A percentile compares a stretch with the other conserved stretches of the same genome.
Conservation (phyloP, 2,329 filamentous ascomycete genomes). For the Geosmithia putterillii region DNA sequence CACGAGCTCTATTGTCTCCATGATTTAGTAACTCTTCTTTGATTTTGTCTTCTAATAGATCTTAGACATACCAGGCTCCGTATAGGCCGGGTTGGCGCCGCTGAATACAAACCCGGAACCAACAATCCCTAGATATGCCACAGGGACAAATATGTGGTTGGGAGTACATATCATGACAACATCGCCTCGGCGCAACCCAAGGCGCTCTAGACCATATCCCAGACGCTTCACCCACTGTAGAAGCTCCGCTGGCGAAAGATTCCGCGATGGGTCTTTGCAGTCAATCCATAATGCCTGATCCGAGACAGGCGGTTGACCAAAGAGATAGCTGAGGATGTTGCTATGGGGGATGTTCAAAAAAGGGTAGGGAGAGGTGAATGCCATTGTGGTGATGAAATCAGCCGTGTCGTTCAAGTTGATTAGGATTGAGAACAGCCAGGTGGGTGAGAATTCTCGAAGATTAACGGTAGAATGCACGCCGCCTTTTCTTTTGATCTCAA, state of each 20-base stretch:
- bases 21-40: neutral
- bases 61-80: slow-evolving; percentile 29
- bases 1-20: slow-evolving; percentile 26
- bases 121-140: slow-evolving; percentile 39
- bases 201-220: slow-evolving; percentile 30
- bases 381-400: slow-evolving; percentile 15
- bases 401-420: neutral
- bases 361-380: slow-evolving; percentile 28
- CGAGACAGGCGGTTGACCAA: slow-evolving; percentile 16
- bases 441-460: too few species aligned
- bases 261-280: slow-evolving; percentile 26
- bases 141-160: slow-evolving; percentile 43
- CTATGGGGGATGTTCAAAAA: slow-evolving; percentile 28
- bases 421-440: neutral
- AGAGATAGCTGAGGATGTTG: slow-evolving; percentile 26
- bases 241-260: slow-evolving; percentile 32
- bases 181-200: slow-evolving; percentile 33
- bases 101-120: slow-evolving; percentile 41
- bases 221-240: slow-evolving; percentile 38
- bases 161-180: slow-evolving; percentile 40
- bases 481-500: neutral
- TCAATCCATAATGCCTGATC: slow-evolving; percentile 41
- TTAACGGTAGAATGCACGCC: too few species aligned
- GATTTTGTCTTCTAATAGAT: neutral
- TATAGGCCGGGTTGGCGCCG: slow-evolving; percentile 40